A percentile compares a stretch with the other conserved stretches of the same genome.
These are phyloP conservation scores for Nitzschia sp. DNA, from an alignment of 108 stramenopile genomes.

Conservation along the genomic window DNA sequence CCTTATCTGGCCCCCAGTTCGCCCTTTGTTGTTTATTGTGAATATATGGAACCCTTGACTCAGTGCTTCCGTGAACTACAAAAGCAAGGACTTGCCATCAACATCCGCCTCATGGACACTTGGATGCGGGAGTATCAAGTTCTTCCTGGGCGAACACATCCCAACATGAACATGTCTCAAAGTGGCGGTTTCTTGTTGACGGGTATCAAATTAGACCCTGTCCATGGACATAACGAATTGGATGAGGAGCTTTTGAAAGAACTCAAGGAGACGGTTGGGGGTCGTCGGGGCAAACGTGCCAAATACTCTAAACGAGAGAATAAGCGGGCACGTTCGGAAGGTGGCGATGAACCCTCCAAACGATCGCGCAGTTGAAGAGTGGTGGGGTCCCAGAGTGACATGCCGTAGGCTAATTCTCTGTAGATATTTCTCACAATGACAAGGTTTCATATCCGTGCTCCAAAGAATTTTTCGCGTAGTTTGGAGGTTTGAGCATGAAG, in stretches of 20 bases:
- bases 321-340: not conserved
- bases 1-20: slow-evolving; percentile 74
- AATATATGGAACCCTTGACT: slow-evolving; percentile 83
- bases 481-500: slow-evolving; percentile 57
- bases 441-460: not conserved
- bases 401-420: not conserved
- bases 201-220: slow-evolving; percentile 79
- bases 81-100: slow-evolving; percentile 74
- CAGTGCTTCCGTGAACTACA: slow-evolving; percentile 74
- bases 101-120: slow-evolving; percentile 78
- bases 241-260: slow-evolving; percentile 57
- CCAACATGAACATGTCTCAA: slow-evolving; percentile 88
- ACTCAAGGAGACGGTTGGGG: slow-evolving; percentile 51
- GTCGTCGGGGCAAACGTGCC: slow-evolving; percentile 51
- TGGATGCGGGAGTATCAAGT: slow-evolving; percentile 92
- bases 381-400: too few species aligned
- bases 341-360: slow-evolving; percentile 1
- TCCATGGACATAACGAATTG: slow-evolving; percentile 74
- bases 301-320: not conserved
- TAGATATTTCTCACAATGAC: not conserved
- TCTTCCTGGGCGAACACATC: slow-evolving; percentile 84
- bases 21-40: slow-evolving; percentile 87
- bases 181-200: slow-evolving; percentile 85
- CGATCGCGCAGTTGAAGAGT: too few species aligned
- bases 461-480: slow-evolving; percentile 31